These are phyloP conservation scores for Kitagawia praeruptora DNA, from an alignment of 129 eudicot species.

Conservation along the genomic window DNA sequence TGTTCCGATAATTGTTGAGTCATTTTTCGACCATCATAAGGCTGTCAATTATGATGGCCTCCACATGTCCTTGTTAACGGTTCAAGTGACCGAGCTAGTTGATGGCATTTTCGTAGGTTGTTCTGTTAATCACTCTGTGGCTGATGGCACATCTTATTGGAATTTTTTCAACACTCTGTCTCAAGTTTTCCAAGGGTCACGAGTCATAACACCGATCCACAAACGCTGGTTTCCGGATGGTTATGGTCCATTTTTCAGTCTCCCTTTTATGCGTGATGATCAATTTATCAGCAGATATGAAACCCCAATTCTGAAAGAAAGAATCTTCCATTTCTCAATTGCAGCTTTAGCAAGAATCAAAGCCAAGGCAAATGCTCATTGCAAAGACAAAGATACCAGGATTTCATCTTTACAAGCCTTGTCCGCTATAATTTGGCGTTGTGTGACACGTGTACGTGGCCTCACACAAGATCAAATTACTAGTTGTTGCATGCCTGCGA, in stretches of 20 bases:
- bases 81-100: conserved; percentile 47
- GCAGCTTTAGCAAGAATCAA: conserved; percentile 26
- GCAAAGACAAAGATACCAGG: conserved; percentile 12
- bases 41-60: conserved; percentile 47
- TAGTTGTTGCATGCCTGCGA: not conserved
- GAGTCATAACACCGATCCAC: conserved; percentile 12
- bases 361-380: conserved; percentile 21
- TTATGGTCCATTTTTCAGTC: conserved; percentile 21
- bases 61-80: conserved; percentile 28
- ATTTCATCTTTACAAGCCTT: conserved; percentile 32
- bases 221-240: conserved; percentile 36
- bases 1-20: conserved; percentile 42
- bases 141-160: conserved; percentile 60
- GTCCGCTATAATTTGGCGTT: not conserved
- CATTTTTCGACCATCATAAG: conserved; percentile 45
- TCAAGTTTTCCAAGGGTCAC: conserved; percentile 15
- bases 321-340: conserved; percentile 27
- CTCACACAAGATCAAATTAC: not conserved
- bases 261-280: conserved; percentile 29
- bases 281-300: conserved; percentile 18
- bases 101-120: conserved; percentile 65
- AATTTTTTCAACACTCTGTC: conserved; percentile 45
- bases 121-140: conserved; percentile 44
- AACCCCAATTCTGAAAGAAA: conserved; percentile 19
- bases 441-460: not conserved